phyloP scores from a whole-genome alignment of 2,329 filamentous ascomycete species.

The Colletotrichum chrysophilum region DNA sequence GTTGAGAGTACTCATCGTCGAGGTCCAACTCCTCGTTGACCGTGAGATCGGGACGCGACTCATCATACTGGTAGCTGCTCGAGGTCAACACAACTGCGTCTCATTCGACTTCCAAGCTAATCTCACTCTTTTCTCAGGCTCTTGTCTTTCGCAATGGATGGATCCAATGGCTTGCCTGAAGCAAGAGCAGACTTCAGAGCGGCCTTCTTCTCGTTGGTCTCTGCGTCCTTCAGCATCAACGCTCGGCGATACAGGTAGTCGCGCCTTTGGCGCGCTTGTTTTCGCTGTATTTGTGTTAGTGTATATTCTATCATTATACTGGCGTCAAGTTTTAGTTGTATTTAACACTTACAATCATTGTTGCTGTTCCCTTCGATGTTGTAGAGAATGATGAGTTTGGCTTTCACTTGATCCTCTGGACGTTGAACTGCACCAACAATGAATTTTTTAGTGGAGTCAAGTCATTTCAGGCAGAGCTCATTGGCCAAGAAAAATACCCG shows the following conservation, averaged over 20 bases:
- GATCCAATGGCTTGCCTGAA: constrained; percentile 84
- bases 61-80: constrained; percentile 81
- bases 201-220: constrained; percentile 89
- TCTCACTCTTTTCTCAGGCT: constrained; percentile 72
- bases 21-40: constrained; percentile 74
- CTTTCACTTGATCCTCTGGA: not conserved
- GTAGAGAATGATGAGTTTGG: not conserved
- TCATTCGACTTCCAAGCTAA: not conserved
- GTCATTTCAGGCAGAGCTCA: not conserved
- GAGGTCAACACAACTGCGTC: not conserved
- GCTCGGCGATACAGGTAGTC: constrained; percentile 83
- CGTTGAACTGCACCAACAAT: not conserved
- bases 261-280: not conserved
- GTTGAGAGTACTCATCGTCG: constrained; percentile 88
- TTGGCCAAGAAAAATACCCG: not conserved
- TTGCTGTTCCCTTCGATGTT: not conserved
- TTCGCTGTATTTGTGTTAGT: not conserved
- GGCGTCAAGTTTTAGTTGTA: fast-evolving
- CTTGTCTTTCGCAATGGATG: constrained; percentile 86
- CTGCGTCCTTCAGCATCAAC: constrained; percentile 85
- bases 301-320: not conserved
- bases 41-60: constrained; percentile 73
- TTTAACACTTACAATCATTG: not conserved
- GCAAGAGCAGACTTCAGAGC: constrained; percentile 87
- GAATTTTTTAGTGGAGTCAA: not conserved